A percentile compares a stretch with the other conserved stretches of the same genome.
These are phyloP conservation scores for Apiospora arundinis DNA, from an alignment of 2,329 filamentous ascomycete genomes.

Conservation along the genomic window DNA sequence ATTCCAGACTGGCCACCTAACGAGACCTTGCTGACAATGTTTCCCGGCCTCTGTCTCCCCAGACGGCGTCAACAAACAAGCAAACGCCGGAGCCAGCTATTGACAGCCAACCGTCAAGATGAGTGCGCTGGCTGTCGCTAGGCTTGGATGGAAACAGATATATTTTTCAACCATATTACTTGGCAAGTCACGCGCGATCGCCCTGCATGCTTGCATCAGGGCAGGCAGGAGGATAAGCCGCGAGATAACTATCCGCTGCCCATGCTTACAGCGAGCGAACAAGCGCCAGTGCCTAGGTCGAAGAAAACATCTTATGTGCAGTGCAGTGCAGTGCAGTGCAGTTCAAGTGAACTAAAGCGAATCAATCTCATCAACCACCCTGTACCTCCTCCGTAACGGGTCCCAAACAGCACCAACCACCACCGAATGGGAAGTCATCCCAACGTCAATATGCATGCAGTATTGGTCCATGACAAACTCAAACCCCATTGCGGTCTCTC, in stretches of 20 bases:
- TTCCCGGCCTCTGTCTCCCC: background rate
- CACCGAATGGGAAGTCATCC: background rate
- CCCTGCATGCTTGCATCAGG: background rate
- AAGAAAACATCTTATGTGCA: conserved; percentile 1
- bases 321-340: background rate
- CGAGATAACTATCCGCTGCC: conserved; percentile 1
- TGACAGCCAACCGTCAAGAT: background rate
- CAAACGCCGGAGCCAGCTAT: background rate
- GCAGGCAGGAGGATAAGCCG: background rate
- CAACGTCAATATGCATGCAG: conserved; percentile 5
- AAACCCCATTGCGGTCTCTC: background rate
- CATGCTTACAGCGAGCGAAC: background rate
- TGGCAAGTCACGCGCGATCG: conserved; percentile 3
- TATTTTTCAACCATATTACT: background rate
- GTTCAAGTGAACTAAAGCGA: background rate
- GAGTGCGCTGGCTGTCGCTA: background rate
- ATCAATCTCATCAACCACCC: background rate
- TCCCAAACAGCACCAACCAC: background rate
- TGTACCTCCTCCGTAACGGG: background rate
- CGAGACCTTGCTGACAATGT: conserved; percentile 8
- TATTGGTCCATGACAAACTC: background rate
- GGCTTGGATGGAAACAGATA: conserved; percentile 1
- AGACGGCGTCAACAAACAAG: background rate
- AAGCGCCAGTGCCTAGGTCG: background rate
- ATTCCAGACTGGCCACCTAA: background rate